phyloP scores from a whole-genome alignment of 345 rosid species.

The Kandelia obovata region DNA sequence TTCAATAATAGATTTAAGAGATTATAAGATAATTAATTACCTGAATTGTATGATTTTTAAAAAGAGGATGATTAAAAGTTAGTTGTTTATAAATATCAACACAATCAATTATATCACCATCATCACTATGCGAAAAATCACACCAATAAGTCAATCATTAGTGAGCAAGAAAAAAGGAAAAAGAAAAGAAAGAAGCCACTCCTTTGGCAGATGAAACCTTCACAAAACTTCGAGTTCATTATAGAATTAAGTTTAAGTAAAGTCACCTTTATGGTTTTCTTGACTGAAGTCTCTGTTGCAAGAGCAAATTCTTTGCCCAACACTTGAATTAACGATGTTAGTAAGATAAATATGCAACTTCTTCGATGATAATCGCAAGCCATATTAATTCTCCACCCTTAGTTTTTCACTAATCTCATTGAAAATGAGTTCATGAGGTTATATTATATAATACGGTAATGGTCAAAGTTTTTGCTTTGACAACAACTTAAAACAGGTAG shows the following conservation, averaged over 20 bases:
- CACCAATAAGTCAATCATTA: background rate
- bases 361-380: background rate
- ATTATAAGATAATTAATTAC: background rate
- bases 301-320: background rate
- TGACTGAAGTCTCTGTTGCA: background rate
- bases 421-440: no score
- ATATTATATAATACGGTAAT: no score
- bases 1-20: no score
- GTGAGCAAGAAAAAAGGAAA: no score
- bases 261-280: background rate
- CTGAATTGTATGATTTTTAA: conserved; percentile 26
- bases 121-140: background rate
- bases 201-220: background rate
- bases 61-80: conserved; percentile 33
- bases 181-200: no score
- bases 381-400: background rate
- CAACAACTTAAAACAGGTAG: no score
- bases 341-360: background rate
- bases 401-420: background rate
- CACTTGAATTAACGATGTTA: background rate
- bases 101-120: conserved; percentile 22
- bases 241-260: background rate
- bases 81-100: conserved; percentile 30
- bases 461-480: no score
- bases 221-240: background rate